phyloP scores from a whole-genome alignment of 1,139 yeast genomes.

The Sugiyamaella xylanicola region DNA sequence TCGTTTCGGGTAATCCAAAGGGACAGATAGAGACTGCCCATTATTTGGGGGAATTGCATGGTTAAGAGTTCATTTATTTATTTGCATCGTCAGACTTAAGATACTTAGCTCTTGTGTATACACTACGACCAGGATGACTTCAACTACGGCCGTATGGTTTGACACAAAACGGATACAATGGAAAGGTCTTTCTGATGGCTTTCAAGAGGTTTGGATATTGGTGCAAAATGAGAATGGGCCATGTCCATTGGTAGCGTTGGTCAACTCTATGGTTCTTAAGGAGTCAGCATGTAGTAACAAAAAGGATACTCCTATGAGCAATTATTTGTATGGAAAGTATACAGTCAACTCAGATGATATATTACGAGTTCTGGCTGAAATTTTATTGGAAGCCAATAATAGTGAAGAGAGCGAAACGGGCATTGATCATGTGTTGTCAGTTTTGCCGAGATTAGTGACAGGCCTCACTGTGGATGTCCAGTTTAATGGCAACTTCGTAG shows the following conservation, averaged over 20 bases:
- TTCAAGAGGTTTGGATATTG: constrained; percentile 47
- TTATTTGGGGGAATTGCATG: no score
- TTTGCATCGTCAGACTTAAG: no score
- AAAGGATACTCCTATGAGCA: constrained; percentile 20
- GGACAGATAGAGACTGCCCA: no score
- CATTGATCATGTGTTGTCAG: constrained; percentile 47
- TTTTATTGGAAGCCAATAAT: constrained; percentile 40
- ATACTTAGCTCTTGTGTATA: no score
- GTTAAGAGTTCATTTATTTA: no score
- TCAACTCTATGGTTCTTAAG: constrained; percentile 58
- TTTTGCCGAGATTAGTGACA: constrained; percentile 65
- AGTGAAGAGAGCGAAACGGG: constrained; percentile 32
- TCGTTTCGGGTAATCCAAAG: no score
- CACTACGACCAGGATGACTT: no score
- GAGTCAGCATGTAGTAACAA: constrained; percentile 21
- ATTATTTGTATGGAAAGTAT: constrained; percentile 32
- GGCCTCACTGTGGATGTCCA: constrained; percentile 78
- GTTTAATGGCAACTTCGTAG: constrained; percentile 65
- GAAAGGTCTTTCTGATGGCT: constrained; percentile 11
- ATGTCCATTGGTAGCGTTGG: constrained; percentile 81
- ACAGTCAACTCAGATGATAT: constrained; percentile 36
- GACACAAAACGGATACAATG: constrained; percentile 31
- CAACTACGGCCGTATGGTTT: constrained; percentile 28
- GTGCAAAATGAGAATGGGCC: constrained; percentile 86
- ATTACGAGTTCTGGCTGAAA: constrained; percentile 39